phyloP scores from a whole-genome alignment of 1,139 yeast genomes.

The Meyerozyma carpophila region DNA sequence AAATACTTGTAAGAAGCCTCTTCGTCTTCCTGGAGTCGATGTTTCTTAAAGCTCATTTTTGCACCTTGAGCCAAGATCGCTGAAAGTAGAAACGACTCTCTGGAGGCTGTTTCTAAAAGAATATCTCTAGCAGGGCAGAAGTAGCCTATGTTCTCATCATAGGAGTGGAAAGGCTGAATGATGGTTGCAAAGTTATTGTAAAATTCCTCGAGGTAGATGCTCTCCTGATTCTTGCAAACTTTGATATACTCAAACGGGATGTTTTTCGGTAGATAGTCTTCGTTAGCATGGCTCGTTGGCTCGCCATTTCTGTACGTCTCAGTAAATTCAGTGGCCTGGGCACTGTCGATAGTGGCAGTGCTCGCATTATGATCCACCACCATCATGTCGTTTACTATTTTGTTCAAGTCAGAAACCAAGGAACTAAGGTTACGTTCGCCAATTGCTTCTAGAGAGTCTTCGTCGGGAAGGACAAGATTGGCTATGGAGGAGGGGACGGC shows the following conservation, averaged over 20 bases:
- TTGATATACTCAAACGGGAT: constrained; percentile 33
- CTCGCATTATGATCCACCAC: constrained; percentile 16
- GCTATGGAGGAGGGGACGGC: neutral
- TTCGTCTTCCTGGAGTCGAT: constrained; percentile 51
- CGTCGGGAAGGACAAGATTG: neutral
- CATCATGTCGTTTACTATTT: constrained; percentile 38
- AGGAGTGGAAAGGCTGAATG: constrained; percentile 58
- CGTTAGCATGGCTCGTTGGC: neutral
- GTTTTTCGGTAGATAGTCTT: constrained; percentile 8
- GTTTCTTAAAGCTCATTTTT: constrained; percentile 41
- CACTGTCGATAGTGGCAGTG: neutral
- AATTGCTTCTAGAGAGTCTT: neutral
- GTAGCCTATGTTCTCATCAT: constrained; percentile 26
- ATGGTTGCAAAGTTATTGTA: constrained; percentile 54
- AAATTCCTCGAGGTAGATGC: constrained; percentile 49
- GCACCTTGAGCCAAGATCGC: constrained; percentile 80
- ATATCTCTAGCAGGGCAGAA: constrained; percentile 65
- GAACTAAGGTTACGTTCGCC: constrained; percentile 5
- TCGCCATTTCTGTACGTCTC: neutral
- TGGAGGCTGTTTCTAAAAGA: constrained; percentile 51
- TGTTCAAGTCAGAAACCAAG: constrained; percentile 28
- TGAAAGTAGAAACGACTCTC: constrained; percentile 57
- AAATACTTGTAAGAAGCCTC: constrained; percentile 59
- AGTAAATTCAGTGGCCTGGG: neutral
- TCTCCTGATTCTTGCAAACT: constrained; percentile 34